A percentile compares a stretch with the other conserved stretches of the same genome.
These are phyloP conservation scores for Fistulinella prunicolor DNA, from an alignment of 768 basidiomycete genomes.

Conservation along the genomic window DNA sequence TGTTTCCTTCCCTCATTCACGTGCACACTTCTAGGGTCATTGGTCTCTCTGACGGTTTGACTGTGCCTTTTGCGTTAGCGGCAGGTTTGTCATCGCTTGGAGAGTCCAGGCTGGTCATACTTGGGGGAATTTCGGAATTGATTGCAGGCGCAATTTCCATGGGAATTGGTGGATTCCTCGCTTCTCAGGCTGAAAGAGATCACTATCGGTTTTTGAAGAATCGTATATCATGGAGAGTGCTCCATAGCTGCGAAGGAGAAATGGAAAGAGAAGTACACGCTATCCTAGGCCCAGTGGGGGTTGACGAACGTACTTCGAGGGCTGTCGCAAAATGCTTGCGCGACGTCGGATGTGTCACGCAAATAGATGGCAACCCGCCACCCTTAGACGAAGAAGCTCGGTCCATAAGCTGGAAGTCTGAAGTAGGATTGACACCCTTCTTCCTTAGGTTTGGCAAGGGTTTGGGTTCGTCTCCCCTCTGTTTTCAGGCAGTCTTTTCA, in stretches of 20 bases:
- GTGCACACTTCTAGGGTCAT: slow-evolving; percentile 55
- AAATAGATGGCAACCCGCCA: slow-evolving; percentile 14
- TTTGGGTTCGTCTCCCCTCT: slow-evolving; percentile 51
- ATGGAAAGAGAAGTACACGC: slow-evolving; percentile 94
- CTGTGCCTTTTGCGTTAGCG: slow-evolving; percentile 88
- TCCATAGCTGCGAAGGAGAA: slow-evolving; percentile 87
- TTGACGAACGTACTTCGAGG: slow-evolving; percentile 77
- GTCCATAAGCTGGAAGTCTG: slow-evolving; percentile 62
- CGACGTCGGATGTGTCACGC: slow-evolving; percentile 54
- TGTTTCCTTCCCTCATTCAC: slow-evolving; percentile 2
- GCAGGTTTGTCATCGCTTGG: slow-evolving; percentile 89
- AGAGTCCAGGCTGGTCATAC: slow-evolving; percentile 82
- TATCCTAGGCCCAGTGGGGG: slow-evolving; percentile 84
- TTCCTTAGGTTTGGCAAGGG: slow-evolving; percentile 96
- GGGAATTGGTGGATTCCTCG: slow-evolving; percentile 98
- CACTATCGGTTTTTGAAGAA: slow-evolving; percentile 81
- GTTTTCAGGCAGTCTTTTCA: neutral
- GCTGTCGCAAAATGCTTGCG: slow-evolving; percentile 75
- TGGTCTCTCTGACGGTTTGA: slow-evolving; percentile 87
- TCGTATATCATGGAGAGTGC: slow-evolving; percentile 74
- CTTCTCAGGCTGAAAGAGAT: slow-evolving; percentile 94
- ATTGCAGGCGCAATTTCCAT: slow-evolving; percentile 96
- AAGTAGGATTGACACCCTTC: slow-evolving; percentile 89
- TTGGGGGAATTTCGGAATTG: slow-evolving; percentile 93
- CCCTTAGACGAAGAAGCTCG: slow-evolving; percentile 53